Evolutionary conservation across 2,329 filamentous ascomycete genomes (phyloP).

Genomic region (Falciphora oryzae): DNA sequence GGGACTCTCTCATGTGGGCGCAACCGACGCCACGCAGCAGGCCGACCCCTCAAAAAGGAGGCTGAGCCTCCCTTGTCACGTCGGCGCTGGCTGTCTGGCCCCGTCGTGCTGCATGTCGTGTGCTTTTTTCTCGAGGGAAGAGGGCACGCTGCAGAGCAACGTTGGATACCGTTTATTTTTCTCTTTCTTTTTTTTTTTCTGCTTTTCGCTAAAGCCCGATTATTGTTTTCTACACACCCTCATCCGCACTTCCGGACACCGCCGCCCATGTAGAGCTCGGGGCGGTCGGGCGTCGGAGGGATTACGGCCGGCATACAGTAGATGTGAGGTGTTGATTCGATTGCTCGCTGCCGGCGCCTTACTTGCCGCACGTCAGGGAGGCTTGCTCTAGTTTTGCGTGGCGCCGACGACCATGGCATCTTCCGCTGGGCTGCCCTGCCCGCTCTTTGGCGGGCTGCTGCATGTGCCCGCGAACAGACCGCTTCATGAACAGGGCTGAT

Average conservation of each 20-base stretch:
- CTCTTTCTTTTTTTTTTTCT: not conserved
- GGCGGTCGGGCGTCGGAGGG: too few species aligned
- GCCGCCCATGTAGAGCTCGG: not conserved
- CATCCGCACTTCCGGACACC: not conserved
- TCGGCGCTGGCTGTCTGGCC: too few species aligned
- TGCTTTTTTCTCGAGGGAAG: not conserved
- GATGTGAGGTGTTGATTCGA: not conserved
- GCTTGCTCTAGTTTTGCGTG: not conserved
- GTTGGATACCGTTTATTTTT: not conserved
- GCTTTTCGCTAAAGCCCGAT: not conserved
- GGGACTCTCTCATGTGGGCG: not conserved
- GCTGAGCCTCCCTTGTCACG: not conserved
- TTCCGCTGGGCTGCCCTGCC: not conserved
- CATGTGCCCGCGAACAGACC: not conserved
- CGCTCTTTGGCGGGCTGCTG: not conserved
- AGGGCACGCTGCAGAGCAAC: not conserved
- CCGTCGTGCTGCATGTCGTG: not conserved
- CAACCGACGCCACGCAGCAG: not conserved
- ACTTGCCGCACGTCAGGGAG: not conserved
- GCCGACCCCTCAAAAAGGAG: not conserved
- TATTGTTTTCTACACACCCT: conserved; percentile 5
- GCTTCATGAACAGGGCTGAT: not conserved
- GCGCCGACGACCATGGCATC: not conserved
- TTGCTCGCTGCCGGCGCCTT: not conserved
- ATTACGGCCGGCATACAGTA: too few species aligned